phyloP scores from a whole-genome alignment of 768 basidiomycete species.

The Fibroporia radiculosa region DNA sequence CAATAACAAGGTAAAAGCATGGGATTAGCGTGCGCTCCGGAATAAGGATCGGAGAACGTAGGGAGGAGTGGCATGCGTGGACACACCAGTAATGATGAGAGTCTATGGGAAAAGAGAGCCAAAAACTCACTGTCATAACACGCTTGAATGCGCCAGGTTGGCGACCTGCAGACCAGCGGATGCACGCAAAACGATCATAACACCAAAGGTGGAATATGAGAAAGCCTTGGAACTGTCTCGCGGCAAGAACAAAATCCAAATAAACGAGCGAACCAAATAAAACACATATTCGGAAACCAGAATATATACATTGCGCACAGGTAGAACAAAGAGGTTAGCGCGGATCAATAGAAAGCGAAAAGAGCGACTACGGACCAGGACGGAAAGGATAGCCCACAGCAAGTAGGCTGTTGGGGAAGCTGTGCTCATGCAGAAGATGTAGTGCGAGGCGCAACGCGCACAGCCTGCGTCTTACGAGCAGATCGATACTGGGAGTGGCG shows the following conservation, averaged over 20 bases:
- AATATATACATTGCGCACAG: no score
- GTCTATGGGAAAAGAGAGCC: background rate
- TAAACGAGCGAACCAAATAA: no score
- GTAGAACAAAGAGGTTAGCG: background rate
- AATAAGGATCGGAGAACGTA: background rate
- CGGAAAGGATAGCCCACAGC: slow-evolving; percentile 67
- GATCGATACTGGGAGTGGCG: no score
- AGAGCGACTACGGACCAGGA: slow-evolving; percentile 38
- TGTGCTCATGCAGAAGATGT: slow-evolving; percentile 66
- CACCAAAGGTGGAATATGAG: slow-evolving; percentile 71
- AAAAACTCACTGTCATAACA: slow-evolving; percentile 82
- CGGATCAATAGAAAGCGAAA: background rate
- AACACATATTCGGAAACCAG: no score
- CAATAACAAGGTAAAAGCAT: no score
- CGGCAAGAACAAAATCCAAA: no score
- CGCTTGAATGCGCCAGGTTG: slow-evolving; percentile 83
- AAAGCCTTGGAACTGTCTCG: slow-evolving; percentile 60
- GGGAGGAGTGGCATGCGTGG: background rate
- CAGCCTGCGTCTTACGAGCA: no score
- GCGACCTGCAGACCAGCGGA: slow-evolving; percentile 66
- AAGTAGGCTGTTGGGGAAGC: slow-evolving; percentile 71
- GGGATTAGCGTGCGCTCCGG: no score
- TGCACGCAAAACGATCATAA: slow-evolving; percentile 70
- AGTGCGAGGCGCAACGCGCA: no score
- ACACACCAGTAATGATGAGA: background rate